Conservation (phyloP, 768 basidiomycete species). For the Hericium coralloides region DNA sequence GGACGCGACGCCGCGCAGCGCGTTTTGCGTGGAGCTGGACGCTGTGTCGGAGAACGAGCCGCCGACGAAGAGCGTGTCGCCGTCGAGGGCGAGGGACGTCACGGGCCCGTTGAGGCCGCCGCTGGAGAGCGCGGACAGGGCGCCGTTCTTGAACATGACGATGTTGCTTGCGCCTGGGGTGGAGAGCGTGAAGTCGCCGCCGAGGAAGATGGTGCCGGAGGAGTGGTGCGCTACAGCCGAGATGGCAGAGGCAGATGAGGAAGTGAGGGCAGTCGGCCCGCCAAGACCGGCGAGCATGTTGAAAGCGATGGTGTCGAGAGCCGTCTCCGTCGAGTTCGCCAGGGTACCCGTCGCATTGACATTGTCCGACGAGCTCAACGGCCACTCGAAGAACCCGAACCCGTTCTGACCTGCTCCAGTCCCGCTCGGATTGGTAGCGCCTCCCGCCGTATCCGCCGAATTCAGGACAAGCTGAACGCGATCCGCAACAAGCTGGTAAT, state of each 20-base stretch:
- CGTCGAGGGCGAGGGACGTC: slow-evolving; percentile 50
- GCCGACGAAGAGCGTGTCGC: slow-evolving; percentile 72
- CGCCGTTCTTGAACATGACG: slow-evolving; percentile 55
- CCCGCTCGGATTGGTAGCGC: slow-evolving; percentile 22
- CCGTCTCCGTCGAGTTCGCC: slow-evolving; percentile 62
- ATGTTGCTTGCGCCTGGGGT: slow-evolving; percentile 60
- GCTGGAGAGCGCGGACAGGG: slow-evolving; percentile 40
- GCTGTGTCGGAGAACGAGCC: slow-evolving; percentile 75
- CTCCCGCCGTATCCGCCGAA: slow-evolving; percentile 36
- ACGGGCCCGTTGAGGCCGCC: slow-evolving; percentile 80
- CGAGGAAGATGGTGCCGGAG: slow-evolving; percentile 61
- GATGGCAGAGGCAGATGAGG: slow-evolving; percentile 31
- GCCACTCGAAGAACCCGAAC: slow-evolving; percentile 91
- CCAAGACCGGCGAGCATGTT: slow-evolving; percentile 57
- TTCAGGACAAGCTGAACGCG: slow-evolving; percentile 71
- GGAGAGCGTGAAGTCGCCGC: slow-evolving; percentile 63
- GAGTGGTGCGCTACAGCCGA: slow-evolving; percentile 56
- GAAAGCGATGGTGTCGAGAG: slow-evolving; percentile 53
- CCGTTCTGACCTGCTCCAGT: slow-evolving; percentile 32
- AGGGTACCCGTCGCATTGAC: slow-evolving; percentile 55
- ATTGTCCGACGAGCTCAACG: slow-evolving; percentile 33
- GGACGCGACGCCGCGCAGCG: slow-evolving; percentile 51
- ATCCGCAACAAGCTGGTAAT: slow-evolving; percentile 80
- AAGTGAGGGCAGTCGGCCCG: slow-evolving; percentile 28
- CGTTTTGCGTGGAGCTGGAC: slow-evolving; percentile 40